These are phyloP conservation scores for Talinum fruticosum DNA, from an alignment of 148 eudicot genomes.

Conservation along the genomic window DNA sequence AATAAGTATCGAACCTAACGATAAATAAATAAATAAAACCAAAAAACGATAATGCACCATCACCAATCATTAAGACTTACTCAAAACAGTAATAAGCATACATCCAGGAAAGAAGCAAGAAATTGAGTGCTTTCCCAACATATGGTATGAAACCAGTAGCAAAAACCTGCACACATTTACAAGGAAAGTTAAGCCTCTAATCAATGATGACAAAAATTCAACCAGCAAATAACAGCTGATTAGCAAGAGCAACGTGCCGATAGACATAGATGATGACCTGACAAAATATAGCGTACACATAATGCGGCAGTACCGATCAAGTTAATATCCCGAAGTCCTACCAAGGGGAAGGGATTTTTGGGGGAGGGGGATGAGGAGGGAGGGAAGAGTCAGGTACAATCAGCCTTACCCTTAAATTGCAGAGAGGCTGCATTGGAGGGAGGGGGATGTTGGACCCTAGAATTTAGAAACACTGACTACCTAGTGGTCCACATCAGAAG, in stretches of 20 bases:
- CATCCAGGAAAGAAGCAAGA: constrained; percentile 92
- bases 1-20: constrained; percentile 16
- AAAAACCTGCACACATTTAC: constrained; percentile 54
- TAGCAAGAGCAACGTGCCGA: too few species aligned
- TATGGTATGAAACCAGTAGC: constrained; percentile 73
- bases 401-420: background rate
- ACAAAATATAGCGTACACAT: too few species aligned
- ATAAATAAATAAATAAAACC: too few species aligned
- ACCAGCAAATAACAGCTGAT: background rate
- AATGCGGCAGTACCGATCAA: background rate
- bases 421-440: background rate
- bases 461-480: background rate
- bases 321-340: background rate
- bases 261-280: too few species aligned
- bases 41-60: background rate
- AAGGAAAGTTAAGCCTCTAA: constrained; percentile 8
- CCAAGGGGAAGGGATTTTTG: background rate
- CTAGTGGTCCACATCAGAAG: background rate
- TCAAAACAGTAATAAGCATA: constrained; percentile 97
- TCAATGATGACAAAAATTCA: background rate
- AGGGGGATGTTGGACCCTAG: background rate
- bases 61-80: constrained; percentile 48
- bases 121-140: constrained; percentile 70
- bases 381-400: background rate
- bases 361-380: background rate